phyloP scores from a whole-genome alignment of 805 yeast species.

The Sugiyamaella floridensis region DNA sequence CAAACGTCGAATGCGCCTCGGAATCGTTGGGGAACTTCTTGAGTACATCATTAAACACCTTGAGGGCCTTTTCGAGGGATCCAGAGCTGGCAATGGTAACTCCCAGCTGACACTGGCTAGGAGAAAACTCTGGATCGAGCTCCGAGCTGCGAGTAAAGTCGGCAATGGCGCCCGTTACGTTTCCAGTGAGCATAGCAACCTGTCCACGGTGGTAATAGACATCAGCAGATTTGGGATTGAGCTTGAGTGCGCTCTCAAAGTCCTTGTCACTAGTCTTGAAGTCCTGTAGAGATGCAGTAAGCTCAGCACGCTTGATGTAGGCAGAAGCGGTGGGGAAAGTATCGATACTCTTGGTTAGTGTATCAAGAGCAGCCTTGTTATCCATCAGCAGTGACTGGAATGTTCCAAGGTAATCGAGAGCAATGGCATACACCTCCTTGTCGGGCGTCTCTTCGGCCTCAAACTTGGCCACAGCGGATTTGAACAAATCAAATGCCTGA shows the following conservation, averaged over 20 bases:
- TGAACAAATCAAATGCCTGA: constrained; percentile 46
- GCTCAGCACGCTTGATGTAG: constrained; percentile 62
- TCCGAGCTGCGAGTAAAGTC: constrained; percentile 73
- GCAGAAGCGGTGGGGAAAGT: constrained; percentile 68
- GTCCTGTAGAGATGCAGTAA: constrained; percentile 50
- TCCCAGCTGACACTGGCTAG: constrained; percentile 86
- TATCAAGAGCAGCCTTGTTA: constrained; percentile 53
- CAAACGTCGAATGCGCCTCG: constrained; percentile 90
- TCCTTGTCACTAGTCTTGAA: constrained; percentile 63
- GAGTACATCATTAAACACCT: constrained; percentile 19
- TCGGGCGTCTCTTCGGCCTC: constrained; percentile 25
- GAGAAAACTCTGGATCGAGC: constrained; percentile 67
- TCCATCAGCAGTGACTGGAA: constrained; percentile 77
- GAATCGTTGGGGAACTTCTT: constrained; percentile 77
- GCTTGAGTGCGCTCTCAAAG: constrained; percentile 62
- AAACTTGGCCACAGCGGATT: constrained; percentile 24
- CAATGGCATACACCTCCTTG: constrained; percentile 45
- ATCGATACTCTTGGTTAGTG: constrained; percentile 57
- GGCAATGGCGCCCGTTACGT: constrained; percentile 60
- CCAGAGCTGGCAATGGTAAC: constrained; percentile 80
- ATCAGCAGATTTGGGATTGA: constrained; percentile 70
- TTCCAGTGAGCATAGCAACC: constrained; percentile 72
- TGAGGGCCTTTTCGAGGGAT: constrained; percentile 12
- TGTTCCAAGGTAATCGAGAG: constrained; percentile 78
- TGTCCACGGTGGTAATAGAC: constrained; percentile 93